Conservation (phyloP, 2,329 filamentous ascomycete genomes). For the Aspergillus arachidicola region DNA sequence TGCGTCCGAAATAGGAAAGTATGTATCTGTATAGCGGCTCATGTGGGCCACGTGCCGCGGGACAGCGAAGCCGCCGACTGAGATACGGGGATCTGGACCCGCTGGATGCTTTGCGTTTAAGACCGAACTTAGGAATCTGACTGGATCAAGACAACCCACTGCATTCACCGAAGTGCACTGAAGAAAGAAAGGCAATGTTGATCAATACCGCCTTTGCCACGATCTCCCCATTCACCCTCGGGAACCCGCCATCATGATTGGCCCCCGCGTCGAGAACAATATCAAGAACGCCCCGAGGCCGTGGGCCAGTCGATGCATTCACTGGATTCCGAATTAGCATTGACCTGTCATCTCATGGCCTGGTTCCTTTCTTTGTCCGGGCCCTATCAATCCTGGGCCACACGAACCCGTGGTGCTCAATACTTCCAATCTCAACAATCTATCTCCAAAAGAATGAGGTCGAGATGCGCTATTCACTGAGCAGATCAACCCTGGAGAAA, state of each 20-base stretch:
- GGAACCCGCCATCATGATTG: background rate
- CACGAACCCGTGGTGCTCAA: background rate
- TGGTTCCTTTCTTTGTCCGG: background rate
- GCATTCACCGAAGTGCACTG: background rate
- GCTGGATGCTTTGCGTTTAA: background rate
- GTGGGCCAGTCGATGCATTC: background rate
- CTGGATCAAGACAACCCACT: background rate
- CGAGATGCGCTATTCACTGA: background rate
- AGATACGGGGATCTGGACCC: background rate
- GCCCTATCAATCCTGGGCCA: background rate
- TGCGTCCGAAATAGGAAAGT: background rate
- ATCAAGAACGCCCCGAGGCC: background rate
- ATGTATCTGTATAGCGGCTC: background rate
- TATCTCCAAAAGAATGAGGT: background rate
- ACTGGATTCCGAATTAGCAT: background rate
- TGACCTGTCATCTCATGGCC: too few relatives aligned
- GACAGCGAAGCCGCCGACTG: background rate
- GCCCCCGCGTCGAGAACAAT: background rate
- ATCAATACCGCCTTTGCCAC: background rate
- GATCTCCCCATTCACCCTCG: background rate
- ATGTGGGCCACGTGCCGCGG: background rate
- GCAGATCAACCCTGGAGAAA: background rate
- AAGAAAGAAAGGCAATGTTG: background rate
- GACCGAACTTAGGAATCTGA: background rate
- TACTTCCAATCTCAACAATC: background rate